Conservation (phyloP, 805 yeast species). For the Geotrichum ghanense region DNA sequence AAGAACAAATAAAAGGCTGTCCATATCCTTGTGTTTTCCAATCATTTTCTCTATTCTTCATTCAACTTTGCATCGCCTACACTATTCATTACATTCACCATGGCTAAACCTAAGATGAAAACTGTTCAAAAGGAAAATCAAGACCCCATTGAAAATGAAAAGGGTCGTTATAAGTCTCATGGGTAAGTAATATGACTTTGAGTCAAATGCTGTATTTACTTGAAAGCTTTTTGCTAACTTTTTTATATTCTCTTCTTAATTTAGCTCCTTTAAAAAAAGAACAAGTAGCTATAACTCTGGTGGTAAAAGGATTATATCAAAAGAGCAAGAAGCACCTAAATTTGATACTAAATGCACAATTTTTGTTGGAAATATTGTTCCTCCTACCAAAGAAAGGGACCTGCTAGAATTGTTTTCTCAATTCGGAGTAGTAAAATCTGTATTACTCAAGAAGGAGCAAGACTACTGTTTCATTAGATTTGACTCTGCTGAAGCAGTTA, state of each 20-base stretch:
- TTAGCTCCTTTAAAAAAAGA: background rate
- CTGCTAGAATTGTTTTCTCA: background rate
- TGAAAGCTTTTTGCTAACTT: too few species aligned
- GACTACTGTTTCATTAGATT: background rate
- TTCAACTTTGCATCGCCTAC: background rate
- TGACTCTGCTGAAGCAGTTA: background rate
- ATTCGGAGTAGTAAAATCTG: background rate
- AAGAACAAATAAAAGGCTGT: too few species aligned
- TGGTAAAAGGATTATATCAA: background rate
- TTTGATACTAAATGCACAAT: background rate
- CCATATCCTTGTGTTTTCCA: background rate
- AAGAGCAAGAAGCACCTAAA: constrained; percentile 1
- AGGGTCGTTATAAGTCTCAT: background rate
- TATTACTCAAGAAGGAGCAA: background rate
- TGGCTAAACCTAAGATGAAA: background rate
- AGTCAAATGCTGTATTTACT: too few species aligned
- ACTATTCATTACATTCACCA: background rate
- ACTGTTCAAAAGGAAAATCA: background rate
- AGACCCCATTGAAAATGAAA: background rate
- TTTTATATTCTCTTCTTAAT: too few species aligned
- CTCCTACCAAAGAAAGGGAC: constrained; percentile 1
- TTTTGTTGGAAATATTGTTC: background rate
- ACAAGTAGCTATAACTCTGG: background rate
- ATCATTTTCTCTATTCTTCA: background rate
- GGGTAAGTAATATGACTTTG: background rate